phyloP scores from a whole-genome alignment of 129 eudicot species.

The Arctium lappa region DNA sequence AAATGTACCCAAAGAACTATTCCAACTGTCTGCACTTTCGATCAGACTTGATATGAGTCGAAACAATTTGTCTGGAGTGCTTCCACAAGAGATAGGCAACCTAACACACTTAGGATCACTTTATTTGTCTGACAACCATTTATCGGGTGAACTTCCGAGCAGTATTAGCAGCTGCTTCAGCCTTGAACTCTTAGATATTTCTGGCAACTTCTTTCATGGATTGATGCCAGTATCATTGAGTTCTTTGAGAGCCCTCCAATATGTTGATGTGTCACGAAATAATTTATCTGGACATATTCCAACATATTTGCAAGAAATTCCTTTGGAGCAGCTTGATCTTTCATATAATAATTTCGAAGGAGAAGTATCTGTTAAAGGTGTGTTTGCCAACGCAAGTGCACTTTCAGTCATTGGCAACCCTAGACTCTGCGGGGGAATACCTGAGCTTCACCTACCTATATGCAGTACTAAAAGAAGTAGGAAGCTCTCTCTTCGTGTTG shows the following conservation, averaged over 20 bases:
- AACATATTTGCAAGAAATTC: conserved; percentile 2
- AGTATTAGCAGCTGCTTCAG: conserved; percentile 1
- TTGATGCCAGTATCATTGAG: conserved; percentile 5
- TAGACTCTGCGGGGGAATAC: conserved; percentile 25
- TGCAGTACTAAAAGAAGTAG: conserved; percentile 9
- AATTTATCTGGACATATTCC: conserved; percentile 23
- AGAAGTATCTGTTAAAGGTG: not conserved
- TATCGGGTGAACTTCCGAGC: conserved; percentile 25
- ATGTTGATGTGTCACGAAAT: conserved; percentile 18
- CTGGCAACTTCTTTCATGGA: conserved; percentile 21
- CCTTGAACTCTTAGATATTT: conserved; percentile 1
- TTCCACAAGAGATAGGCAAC: conserved; percentile 19
- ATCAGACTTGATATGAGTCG: conserved; percentile 12
- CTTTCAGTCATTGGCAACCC: conserved; percentile 18
- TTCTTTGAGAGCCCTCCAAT: conserved; percentile 15
- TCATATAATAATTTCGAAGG: conserved; percentile 30
- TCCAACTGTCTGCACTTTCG: conserved; percentile 19
- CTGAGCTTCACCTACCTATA: conserved; percentile 9
- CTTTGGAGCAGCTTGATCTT: not conserved
- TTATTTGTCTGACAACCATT: conserved; percentile 11
- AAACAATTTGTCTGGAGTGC: conserved; percentile 18
- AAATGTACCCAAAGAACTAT: conserved; percentile 11
- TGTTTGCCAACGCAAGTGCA: conserved; percentile 22
- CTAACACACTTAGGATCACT: not conserved
- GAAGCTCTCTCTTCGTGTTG: not conserved